Conservation (phyloP, 2,329 filamentous ascomycete species). For the Colletotrichum australisinense region DNA sequence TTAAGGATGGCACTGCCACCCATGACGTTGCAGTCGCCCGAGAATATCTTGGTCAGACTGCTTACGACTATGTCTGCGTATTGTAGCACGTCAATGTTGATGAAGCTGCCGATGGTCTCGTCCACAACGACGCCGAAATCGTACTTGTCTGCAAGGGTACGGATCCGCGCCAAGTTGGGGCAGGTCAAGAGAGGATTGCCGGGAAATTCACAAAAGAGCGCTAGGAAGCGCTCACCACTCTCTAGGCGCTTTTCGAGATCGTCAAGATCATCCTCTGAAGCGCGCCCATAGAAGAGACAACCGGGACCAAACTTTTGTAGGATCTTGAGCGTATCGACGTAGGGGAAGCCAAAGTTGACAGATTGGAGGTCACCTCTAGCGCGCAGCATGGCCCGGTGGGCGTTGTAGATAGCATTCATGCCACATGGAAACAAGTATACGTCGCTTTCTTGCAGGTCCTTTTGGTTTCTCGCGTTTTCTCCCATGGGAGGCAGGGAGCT, state of each 20-base stretch:
- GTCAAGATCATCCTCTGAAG: slow-evolving; percentile 81
- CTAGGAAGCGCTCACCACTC: slow-evolving; percentile 80
- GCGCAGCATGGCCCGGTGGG: slow-evolving; percentile 79
- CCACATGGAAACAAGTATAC: slow-evolving; percentile 90
- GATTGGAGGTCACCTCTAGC: slow-evolving; percentile 76
- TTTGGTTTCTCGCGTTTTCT: slow-evolving; percentile 64
- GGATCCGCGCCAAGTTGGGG: slow-evolving; percentile 86
- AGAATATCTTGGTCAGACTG: slow-evolving; percentile 97
- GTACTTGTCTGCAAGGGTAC: slow-evolving; percentile 81
- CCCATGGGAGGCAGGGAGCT: slow-evolving; percentile 62
- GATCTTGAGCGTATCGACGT: slow-evolving; percentile 96
- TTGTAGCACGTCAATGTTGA: slow-evolving; percentile 93
- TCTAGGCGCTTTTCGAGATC: slow-evolving; percentile 80
- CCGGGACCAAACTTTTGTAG: slow-evolving; percentile 94
- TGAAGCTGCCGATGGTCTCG: slow-evolving; percentile 96
- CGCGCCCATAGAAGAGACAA: slow-evolving; percentile 87
- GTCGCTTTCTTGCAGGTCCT: slow-evolving; percentile 82
- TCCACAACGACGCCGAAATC: slow-evolving; percentile 93
- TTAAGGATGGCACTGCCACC: slow-evolving; percentile 80
- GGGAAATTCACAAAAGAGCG: slow-evolving; percentile 94
- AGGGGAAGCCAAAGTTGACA: slow-evolving; percentile 96
- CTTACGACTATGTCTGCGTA: slow-evolving; percentile 93
- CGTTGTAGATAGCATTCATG: slow-evolving; percentile 95
- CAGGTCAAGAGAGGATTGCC: slow-evolving; percentile 90
- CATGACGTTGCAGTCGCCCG: slow-evolving; percentile 98